A percentile compares a stretch with the other conserved stretches of the same genome.
These are phyloP conservation scores for Penicillium sp. DNA, from an alignment of 2,329 filamentous ascomycete species.

Conservation along the genomic window DNA sequence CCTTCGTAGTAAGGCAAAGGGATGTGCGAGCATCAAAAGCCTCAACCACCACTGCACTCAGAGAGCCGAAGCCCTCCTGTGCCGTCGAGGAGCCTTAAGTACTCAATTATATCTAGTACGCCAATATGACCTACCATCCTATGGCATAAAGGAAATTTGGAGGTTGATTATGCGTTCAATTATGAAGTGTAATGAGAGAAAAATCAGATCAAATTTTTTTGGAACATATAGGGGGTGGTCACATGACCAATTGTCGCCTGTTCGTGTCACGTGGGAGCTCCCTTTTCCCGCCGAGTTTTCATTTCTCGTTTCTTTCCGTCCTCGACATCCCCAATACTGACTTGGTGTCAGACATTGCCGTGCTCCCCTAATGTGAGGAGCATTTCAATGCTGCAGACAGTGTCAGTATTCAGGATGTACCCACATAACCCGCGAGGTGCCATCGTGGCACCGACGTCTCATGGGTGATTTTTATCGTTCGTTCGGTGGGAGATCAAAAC, in stretches of 20 bases:
- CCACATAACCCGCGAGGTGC: slow-evolving; percentile 28
- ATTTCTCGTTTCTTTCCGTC: neutral
- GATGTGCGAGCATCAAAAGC: slow-evolving; percentile 41
- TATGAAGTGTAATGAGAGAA: slow-evolving; percentile 39
- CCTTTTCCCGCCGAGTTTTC: slow-evolving; percentile 4
- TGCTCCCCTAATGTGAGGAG: slow-evolving; percentile 18
- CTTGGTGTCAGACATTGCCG: neutral
- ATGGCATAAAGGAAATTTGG: slow-evolving; percentile 37
- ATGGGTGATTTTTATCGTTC: slow-evolving; percentile 40
- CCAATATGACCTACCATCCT: slow-evolving; percentile 49
- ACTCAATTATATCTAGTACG: slow-evolving; percentile 42
- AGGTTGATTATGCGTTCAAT: slow-evolving; percentile 50
- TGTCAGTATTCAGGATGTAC: neutral
- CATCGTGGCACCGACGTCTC: slow-evolving; percentile 34
- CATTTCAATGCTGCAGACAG: neutral
- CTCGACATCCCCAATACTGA: neutral
- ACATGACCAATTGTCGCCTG: slow-evolving; percentile 6
- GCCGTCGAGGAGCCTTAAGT: slow-evolving; percentile 33
- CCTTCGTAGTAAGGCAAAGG: slow-evolving; percentile 4
- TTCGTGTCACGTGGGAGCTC: slow-evolving; percentile 12
- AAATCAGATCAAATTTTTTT: slow-evolving; percentile 13
- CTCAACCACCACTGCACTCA: slow-evolving; percentile 33
- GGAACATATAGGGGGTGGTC: slow-evolving; percentile 11
- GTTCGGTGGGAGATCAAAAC: slow-evolving; percentile 47
- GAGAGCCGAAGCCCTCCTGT: slow-evolving; percentile 25